A percentile compares a stretch with the other conserved stretches of the same genome.
These are phyloP conservation scores for Diaporthe citrichinensis DNA, from an alignment of 2,329 filamentous ascomycete genomes.

Conservation along the genomic window DNA sequence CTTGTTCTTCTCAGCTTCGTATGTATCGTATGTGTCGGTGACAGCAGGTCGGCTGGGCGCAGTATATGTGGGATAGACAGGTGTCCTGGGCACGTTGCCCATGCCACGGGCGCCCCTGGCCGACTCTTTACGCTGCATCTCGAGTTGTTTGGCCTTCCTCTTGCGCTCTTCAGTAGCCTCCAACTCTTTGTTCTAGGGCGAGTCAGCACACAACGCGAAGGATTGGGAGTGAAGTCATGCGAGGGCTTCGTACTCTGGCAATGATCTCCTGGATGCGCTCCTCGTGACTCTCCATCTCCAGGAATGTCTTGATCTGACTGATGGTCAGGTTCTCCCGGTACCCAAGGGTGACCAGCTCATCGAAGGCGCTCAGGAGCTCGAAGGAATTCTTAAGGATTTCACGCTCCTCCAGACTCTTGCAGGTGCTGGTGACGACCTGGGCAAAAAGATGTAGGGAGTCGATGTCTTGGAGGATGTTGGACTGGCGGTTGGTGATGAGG, in stretches of 20 bases:
- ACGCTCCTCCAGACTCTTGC: conserved; percentile 94
- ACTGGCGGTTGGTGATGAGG: conserved; percentile 98
- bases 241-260: conserved; percentile 74
- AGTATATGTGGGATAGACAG: conserved; percentile 90
- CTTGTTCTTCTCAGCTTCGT: conserved; percentile 98
- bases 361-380: conserved; percentile 95
- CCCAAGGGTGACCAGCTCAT: conserved; percentile 95
- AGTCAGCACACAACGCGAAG: conserved; percentile 33
- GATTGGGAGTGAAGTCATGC: not conserved
- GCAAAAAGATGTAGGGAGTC: conserved; percentile 98
- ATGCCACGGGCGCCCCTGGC: conserved; percentile 78
- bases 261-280: conserved; percentile 99
- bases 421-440: conserved; percentile 96
- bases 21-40: conserved; percentile 89
- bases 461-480: conserved; percentile 99
- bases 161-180: conserved; percentile 99
- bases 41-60: conserved; percentile 81
- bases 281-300: conserved; percentile 99
- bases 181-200: conserved; percentile 90
- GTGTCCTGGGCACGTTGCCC: conserved; percentile 74
- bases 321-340: conserved; percentile 97
- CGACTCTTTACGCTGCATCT: conserved; percentile 98
- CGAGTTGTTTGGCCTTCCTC: conserved; percentile 97
- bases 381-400: conserved; percentile 97
- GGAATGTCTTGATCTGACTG: conserved; percentile 98